Evolutionary conservation across 2,329 filamentous ascomycete species (phyloP), one percentile per base, ranked within the genome.

Genomic region (Chaetomium globosum): DNA sequence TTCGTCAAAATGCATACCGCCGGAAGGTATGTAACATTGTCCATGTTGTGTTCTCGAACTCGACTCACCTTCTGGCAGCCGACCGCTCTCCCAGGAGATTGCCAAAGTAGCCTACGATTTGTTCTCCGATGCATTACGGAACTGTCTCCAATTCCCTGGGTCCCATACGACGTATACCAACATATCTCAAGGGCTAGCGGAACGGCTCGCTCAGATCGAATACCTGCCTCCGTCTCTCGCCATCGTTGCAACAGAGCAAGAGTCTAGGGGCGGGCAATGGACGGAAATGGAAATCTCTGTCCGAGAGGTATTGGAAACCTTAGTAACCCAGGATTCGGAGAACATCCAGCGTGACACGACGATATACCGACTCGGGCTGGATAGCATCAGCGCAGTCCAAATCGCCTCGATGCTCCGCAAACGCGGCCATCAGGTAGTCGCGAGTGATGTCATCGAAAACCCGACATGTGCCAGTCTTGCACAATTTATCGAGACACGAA

Each of bases 341-440:
- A 78, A 77, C 0, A 88, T 97, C 55, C 72, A 74, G 3, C 82
- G 81, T 13, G 74, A 83, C 10, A 92, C 87, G 0, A 92, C 91
- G 0, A 92, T 98, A 57, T 96, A 94, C 71, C 87, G 90, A 65
- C 84, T 97, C n/a, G 94, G 94, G 0, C 80, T 97, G 3, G 93
- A 97, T 76, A 97, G 93, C 74, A 95, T 98, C 72, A 93, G 90
- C 66, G 91, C 92, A 0, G 83, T 89, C 5, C 93, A 97, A 72
- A 81, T 97, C 10, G 91, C 92, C 0, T 83, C 86, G 1, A 78
- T 82, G 30, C 79, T 97, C 19, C 86, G 89, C 21, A 83, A 81
- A 48, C 72, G 82, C 21, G 87, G 87, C 0, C 79, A 87, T 48
- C 72, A 75, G 1, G 76, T 93, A 0, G 86, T 87, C 1, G 87